phyloP scores from a whole-genome alignment of 2,329 filamentous ascomycete genomes.

The Penicillium janthinellum region DNA sequence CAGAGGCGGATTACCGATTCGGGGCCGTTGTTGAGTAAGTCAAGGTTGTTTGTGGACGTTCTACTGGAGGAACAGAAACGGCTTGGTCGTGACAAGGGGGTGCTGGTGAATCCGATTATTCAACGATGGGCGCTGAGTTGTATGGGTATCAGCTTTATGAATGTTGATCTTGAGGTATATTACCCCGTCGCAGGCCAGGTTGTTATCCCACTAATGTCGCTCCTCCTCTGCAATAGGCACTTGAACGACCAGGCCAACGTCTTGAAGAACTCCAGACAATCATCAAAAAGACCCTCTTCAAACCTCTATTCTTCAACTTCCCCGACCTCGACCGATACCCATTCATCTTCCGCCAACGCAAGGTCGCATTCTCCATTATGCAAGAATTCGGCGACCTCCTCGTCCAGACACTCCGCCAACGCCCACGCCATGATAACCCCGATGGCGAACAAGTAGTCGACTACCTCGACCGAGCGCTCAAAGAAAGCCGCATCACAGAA shows the following conservation, averaged over 20 bases:
- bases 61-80: conserved; percentile 25
- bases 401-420: conserved; percentile 12
- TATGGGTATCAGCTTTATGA: conserved; percentile 30
- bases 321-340: conserved; percentile 30
- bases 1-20: conserved; percentile 33
- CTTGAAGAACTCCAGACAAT: conserved; percentile 29
- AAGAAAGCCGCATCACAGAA: conserved; percentile 33
- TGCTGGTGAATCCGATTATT: conserved; percentile 26
- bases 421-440: not conserved
- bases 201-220: conserved; percentile 1
- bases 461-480: conserved; percentile 25
- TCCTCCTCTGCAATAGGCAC: conserved; percentile 10
- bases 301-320: conserved; percentile 31
- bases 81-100: conserved; percentile 2
- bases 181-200: not conserved
- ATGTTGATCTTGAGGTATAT: conserved; percentile 29
- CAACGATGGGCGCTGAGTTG: conserved; percentile 33
- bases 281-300: conserved; percentile 31
- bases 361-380: conserved; percentile 26
- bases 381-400: conserved; percentile 29
- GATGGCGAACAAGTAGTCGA: conserved; percentile 25
- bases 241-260: conserved; percentile 26
- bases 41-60: conserved; percentile 26
- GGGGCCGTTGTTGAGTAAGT: conserved; percentile 25
- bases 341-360: conserved; percentile 23